Percentiles rank a stretch among this genome's conserved stretches.
These are phyloP conservation scores for Wakefieldia striispora DNA, from an alignment of 768 basidiomycete species.

Conservation along the genomic window DNA sequence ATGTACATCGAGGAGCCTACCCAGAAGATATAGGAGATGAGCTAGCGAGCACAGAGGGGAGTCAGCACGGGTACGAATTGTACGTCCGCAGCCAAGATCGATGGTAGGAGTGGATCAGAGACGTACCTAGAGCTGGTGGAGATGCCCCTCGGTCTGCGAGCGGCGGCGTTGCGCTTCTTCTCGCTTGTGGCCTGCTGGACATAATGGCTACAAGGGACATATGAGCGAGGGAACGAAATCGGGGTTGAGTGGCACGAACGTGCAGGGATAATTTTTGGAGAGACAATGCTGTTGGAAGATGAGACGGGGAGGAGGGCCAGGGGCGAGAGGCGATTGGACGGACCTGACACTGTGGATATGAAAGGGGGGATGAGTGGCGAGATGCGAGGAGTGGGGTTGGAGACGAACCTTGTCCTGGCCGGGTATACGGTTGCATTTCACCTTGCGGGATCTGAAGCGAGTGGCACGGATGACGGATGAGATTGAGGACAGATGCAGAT, in stretches of 20 bases:
- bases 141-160: conserved; percentile 65
- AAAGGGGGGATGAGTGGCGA: conserved; percentile 12
- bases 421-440: conserved; percentile 81
- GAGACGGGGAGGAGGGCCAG: conserved; percentile 1
- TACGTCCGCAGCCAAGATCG: conserved; percentile 23
- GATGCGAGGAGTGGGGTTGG: conserved; percentile 8
- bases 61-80: conserved; percentile 29
- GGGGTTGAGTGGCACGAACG: conserved; percentile 50
- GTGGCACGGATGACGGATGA: conserved; percentile 1
- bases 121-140: conserved; percentile 49
- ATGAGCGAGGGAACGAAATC: conserved; percentile 18
- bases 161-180: conserved; percentile 65
- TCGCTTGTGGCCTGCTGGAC: conserved; percentile 85
- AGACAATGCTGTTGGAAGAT: conserved; percentile 62
- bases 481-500: not conserved
- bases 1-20: conserved; percentile 38
- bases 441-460: conserved; percentile 68
- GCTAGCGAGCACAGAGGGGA: conserved; percentile 10
- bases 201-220: conserved; percentile 50
- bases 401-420: conserved; percentile 74
- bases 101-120: not conserved
- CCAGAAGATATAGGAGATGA: conserved; percentile 34
- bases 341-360: conserved; percentile 63
- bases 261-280: conserved; percentile 89
- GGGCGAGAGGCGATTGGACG: conserved; percentile 16